phyloP scores from a whole-genome alignment of 495 filamentous ascomycete genomes.

The Tuber borchii region DNA sequence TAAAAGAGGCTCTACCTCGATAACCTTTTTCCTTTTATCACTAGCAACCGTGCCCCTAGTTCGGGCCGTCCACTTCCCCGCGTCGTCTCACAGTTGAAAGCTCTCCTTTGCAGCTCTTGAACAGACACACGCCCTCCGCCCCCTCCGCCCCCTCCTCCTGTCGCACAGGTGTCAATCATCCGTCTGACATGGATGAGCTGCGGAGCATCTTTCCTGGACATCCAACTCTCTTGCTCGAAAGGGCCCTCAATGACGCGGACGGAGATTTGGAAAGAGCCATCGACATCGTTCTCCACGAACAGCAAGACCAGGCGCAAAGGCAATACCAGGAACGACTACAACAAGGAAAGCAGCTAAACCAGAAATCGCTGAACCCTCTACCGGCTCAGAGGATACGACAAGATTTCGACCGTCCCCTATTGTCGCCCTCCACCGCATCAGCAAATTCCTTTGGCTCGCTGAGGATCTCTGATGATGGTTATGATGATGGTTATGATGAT shows the following conservation, averaged over 20 bases:
- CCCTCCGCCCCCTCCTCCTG: conserved; percentile 2
- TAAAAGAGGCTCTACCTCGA: conserved; percentile 7
- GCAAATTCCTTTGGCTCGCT: conserved; percentile 32
- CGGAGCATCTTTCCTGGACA: conserved; percentile 26
- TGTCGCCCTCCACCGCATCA: conserved; percentile 27
- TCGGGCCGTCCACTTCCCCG: conserved; percentile 4
- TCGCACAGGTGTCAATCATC: conserved; percentile 11
- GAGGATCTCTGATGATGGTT: conserved; percentile 26
- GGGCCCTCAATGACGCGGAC: conserved; percentile 20
- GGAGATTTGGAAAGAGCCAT: conserved; percentile 23
- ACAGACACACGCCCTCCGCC: conserved; percentile 1
- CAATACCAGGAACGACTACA: background rate
- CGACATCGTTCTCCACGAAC: conserved; percentile 23
- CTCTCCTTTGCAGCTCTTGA: conserved; percentile 19
- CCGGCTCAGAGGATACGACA: conserved; percentile 8
- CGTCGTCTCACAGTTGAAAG: conserved; percentile 13
- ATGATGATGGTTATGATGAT: conserved; percentile 15
- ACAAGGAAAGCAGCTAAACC: background rate
- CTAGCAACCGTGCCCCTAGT: conserved; percentile 4
- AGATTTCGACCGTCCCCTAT: conserved; percentile 15
- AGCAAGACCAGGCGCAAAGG: conserved; percentile 15
- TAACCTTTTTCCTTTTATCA: conserved; percentile 6
- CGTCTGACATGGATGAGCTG: conserved; percentile 26
- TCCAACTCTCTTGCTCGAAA: conserved; percentile 16
- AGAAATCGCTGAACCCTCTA: background rate